Percentiles rank a stretch among this genome's conserved stretches.
Evolutionary conservation across 306 rosid species (phyloP).

Genomic region (cucumber (Cucumis sativus)): Cucumber_9930_V3 NC_026656.2:2173501-2174000

Average conservation of each 20-base stretch:
- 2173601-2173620: neutral
- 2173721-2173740: neutral
- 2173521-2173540: conserved; percentile 89
- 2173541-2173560: conserved; percentile 80
- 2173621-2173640: neutral
- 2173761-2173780: neutral
- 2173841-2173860: neutral
- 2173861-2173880: conserved; percentile 81
- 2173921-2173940: conserved; percentile 97
- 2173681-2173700: neutral
- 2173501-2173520: conserved; percentile 98
- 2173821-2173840: neutral
- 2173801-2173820: neutral
- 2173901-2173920: conserved; percentile 91
- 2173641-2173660: neutral
- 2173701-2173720: neutral
- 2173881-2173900: conserved; percentile 97
- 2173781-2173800: neutral
- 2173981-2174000: neutral
- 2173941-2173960: conserved; percentile 99
- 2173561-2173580: neutral
- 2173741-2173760: neutral
- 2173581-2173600: neutral
- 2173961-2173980: conserved; percentile 40
- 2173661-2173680: neutral